Evolutionary conservation across 2,329 filamentous ascomycete species (phyloP).

Genomic region (Diaporthe citri): DNA sequence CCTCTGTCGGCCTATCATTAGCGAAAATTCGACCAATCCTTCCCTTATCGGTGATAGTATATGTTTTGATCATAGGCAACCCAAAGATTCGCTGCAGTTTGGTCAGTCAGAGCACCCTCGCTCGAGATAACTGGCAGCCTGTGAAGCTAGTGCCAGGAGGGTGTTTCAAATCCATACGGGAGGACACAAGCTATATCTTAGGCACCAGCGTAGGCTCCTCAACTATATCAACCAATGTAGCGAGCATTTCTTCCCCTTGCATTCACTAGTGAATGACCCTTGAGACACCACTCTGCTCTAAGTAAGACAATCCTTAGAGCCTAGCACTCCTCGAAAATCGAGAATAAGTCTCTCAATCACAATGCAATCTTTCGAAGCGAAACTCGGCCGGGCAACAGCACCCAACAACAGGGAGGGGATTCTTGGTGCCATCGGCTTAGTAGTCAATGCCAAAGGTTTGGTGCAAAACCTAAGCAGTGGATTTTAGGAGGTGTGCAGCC

Average conservation of each 20-base stretch:
- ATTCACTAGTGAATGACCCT: not conserved
- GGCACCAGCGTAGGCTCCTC: not conserved
- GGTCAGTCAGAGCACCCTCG: not conserved
- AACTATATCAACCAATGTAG: not conserved
- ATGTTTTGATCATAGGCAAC: accelerated
- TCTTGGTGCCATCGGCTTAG: not conserved
- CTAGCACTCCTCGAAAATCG: not conserved
- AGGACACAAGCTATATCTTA: not conserved
- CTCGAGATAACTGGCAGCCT: not conserved
- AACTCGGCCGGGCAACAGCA: not conserved
- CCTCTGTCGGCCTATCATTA: not conserved
- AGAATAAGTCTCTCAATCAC: not conserved
- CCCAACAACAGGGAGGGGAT: not conserved
- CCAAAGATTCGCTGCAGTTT: not conserved
- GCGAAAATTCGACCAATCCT: not conserved
- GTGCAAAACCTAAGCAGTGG: not conserved
- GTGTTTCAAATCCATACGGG: not conserved
- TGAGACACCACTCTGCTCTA: too few species aligned
- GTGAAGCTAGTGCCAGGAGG: not conserved
- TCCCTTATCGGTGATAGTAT: not conserved
- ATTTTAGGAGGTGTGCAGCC: not conserved
- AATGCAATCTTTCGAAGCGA: not conserved
- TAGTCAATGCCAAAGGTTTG: not conserved
- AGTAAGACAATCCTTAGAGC: not conserved
- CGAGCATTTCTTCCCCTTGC: too few species aligned